Conservation (phyloP, 2,329 filamentous ascomycete species). For the Colletotrichum acutatum region DNA sequence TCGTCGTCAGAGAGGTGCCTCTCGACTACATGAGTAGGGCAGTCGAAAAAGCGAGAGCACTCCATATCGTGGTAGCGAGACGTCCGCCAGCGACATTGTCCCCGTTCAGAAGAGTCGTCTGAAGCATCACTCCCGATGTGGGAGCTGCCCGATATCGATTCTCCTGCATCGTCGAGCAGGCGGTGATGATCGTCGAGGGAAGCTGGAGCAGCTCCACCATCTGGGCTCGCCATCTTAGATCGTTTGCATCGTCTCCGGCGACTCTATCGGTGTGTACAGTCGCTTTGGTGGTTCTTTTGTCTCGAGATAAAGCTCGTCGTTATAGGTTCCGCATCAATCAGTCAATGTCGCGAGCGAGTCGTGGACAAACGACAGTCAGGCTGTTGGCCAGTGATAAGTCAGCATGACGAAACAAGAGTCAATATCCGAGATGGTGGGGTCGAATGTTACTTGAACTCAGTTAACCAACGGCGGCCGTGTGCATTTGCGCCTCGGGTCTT, state of each 20-base stretch:
- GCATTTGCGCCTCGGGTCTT: neutral
- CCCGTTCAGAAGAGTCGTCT: conserved; percentile 30
- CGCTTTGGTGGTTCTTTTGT: neutral
- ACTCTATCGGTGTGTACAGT: neutral
- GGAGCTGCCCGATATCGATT: conserved; percentile 49
- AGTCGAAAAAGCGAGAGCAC: conserved; percentile 60
- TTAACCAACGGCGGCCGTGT: neutral
- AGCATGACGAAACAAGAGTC: conserved; percentile 36
- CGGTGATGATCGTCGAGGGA: conserved; percentile 37
- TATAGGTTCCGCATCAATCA: conserved; percentile 15
- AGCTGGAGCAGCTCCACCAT: conserved; percentile 40
- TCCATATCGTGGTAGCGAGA: conserved; percentile 53
- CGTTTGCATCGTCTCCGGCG: conserved; percentile 38
- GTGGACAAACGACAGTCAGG: conserved; percentile 26
- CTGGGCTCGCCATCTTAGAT: conserved; percentile 47
- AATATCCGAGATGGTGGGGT: conserved; percentile 33
- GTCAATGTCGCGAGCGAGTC: conserved; percentile 28
- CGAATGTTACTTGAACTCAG: conserved; percentile 20
- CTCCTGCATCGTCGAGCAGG: conserved; percentile 34
- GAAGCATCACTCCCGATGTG: conserved; percentile 49
- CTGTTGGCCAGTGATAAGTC: conserved; percentile 31
- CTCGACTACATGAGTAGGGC: conserved; percentile 57
- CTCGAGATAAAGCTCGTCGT: neutral
- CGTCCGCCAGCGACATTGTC: conserved; percentile 52
- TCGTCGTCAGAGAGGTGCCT: conserved; percentile 48